These are phyloP conservation scores for Trypanosoma cruzi DNA, from an alignment of 208 protist species.

Conservation along the genomic window DNA sequence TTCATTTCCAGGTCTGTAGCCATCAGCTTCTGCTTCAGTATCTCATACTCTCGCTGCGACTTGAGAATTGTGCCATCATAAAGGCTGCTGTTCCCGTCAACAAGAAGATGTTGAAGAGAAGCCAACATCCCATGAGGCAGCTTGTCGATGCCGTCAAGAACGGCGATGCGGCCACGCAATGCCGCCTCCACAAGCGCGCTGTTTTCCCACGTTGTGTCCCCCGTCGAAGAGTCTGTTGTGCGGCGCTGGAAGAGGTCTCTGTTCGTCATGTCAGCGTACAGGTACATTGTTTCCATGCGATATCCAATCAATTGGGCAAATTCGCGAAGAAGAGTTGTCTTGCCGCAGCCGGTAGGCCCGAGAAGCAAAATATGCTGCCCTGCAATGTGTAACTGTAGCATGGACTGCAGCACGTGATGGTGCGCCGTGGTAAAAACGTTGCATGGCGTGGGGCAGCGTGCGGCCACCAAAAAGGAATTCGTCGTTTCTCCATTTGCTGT, in stretches of 20 bases:
- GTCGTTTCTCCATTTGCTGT: neutral
- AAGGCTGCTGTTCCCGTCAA: constrained; percentile 74
- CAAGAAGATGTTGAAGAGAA: constrained; percentile 76
- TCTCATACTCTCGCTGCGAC: constrained; percentile 51
- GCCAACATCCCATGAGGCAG: constrained; percentile 78
- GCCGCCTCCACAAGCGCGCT: constrained; percentile 88
- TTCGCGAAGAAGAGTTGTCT: constrained; percentile 76
- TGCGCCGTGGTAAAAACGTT: constrained; percentile 64
- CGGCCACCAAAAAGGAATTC: constrained; percentile 16
- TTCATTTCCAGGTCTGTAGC: constrained; percentile 56
- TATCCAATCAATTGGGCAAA: constrained; percentile 83
- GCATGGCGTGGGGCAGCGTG: constrained; percentile 27
- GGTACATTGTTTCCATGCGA: constrained; percentile 70
- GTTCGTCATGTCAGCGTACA: constrained; percentile 95
- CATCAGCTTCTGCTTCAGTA: constrained; percentile 53
- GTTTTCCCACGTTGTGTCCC: constrained; percentile 92
- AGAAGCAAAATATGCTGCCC: constrained; percentile 85
- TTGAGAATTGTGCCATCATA: constrained; percentile 90
- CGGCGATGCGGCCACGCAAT: constrained; percentile 71
- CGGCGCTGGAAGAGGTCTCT: constrained; percentile 95
- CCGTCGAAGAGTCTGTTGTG: constrained; percentile 68
- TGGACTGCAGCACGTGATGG: constrained; percentile 68
- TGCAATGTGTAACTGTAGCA: constrained; percentile 73
- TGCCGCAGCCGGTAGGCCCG: constrained; percentile 90
- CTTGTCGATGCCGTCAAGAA: constrained; percentile 95